A percentile compares a stretch with the other conserved stretches of the same genome.
phyloP scores from a whole-genome alignment of 371 early-diverging fungal species.

The Mortierella sp. region DNA sequence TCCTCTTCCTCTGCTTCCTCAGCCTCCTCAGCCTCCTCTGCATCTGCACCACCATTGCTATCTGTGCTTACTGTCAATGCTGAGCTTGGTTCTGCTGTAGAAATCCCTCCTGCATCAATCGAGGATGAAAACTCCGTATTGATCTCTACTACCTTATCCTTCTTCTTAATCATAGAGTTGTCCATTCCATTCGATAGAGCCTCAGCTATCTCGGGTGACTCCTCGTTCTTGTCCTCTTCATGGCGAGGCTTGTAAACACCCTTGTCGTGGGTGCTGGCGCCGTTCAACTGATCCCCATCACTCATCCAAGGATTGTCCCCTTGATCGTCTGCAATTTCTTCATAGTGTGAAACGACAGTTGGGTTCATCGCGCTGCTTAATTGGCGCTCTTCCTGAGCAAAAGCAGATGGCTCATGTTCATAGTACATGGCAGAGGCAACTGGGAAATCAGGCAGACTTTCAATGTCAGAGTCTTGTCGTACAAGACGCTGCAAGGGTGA shows the following conservation, averaged over 20 bases:
- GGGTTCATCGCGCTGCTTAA: background rate
- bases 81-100: background rate
- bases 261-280: background rate
- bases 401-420: conserved; percentile 29
- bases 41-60: background rate
- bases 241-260: background rate
- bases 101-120: background rate
- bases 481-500: conserved; percentile 1
- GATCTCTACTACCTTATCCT: conserved; percentile 1
- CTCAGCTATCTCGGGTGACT: background rate
- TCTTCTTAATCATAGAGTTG: background rate
- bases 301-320: conserved; percentile 41
- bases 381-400: conserved; percentile 13
- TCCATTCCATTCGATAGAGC: background rate
- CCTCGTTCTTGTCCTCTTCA: background rate
- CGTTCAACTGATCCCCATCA: conserved; percentile 20
- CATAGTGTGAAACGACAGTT: conserved; percentile 15
- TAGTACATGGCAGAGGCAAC: conserved; percentile 52
- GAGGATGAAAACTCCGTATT: background rate
- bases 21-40: background rate
- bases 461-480: conserved; percentile 37
- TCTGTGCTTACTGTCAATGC: conserved; percentile 5
- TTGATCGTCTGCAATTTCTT: conserved; percentile 26
- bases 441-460: conserved; percentile 32
- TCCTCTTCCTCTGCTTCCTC: conserved; percentile 11